Percentiles rank a stretch among this genome's conserved stretches.
Evolutionary conservation across 495 filamentous ascomycete genomes (phyloP).

Genomic region (Aspergillus wentii): DNA sequence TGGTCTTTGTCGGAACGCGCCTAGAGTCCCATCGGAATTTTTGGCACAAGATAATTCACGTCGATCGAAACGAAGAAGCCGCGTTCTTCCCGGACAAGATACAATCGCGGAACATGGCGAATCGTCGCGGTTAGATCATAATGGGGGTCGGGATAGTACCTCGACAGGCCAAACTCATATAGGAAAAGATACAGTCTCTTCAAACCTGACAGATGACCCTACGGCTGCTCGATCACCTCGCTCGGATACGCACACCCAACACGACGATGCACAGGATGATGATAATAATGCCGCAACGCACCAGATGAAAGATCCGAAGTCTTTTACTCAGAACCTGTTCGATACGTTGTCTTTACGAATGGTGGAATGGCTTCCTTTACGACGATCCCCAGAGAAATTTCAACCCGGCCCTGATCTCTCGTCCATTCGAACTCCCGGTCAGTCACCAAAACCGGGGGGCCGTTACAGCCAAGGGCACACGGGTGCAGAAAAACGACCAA

Average conservation of each 20-base stretch:
- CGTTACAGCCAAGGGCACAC: conserved; percentile 4
- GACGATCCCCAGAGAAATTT: conserved; percentile 24
- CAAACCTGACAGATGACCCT: not conserved
- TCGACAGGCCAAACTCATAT: not conserved
- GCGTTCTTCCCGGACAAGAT: conserved; percentile 16
- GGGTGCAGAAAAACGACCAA: conserved; percentile 7
- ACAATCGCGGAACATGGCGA: conserved; percentile 3
- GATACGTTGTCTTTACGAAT: conserved; percentile 72
- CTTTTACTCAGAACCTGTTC: conserved; percentile 79
- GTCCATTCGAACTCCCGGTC: not conserved
- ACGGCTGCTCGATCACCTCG: not conserved
- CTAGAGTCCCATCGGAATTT: conserved; percentile 28
- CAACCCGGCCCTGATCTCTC: conserved; percentile 9
- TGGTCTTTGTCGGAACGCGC: conserved; percentile 61
- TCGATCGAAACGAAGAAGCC: conserved; percentile 26
- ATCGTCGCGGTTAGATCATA: not conserved
- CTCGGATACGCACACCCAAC: conserved; percentile 4
- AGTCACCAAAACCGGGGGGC: conserved; percentile 12
- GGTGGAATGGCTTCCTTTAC: conserved; percentile 70
- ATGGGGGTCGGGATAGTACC: not conserved
- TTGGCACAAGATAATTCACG: conserved; percentile 20
- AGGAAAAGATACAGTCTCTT: not conserved
- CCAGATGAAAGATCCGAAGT: conserved; percentile 69
- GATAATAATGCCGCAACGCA: conserved; percentile 34
- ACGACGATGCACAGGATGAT: conserved; percentile 13